Evolutionary conservation across 768 basidiomycete species (phyloP).

Genomic region (Phlebiopsis gigantea): DNA sequence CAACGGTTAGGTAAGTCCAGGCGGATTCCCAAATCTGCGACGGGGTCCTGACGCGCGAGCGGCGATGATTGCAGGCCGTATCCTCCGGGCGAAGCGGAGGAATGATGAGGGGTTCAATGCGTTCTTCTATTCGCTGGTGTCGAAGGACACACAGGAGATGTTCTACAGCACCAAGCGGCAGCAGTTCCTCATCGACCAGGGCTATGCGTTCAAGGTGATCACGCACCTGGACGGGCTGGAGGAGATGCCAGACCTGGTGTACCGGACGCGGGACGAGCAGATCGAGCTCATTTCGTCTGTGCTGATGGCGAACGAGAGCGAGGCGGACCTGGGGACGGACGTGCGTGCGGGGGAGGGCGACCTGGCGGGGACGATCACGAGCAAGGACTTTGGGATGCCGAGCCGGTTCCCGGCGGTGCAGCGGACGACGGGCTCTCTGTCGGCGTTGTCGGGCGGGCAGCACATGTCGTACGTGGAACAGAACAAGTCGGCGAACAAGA

Average conservation of each 20-base stretch:
- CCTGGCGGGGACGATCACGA: constrained; percentile 79
- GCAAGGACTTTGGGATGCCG: constrained; percentile 75
- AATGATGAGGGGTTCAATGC: constrained; percentile 99
- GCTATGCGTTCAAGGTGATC: constrained; percentile 99
- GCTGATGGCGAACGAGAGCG: constrained; percentile 84
- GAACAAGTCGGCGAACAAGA: constrained; percentile 87
- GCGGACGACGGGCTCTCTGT: constrained; percentile 76
- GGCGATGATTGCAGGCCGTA: constrained; percentile 58
- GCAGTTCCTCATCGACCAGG: constrained; percentile 97
- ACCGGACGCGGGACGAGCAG: constrained; percentile 86
- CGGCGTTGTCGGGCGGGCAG: constrained; percentile 81
- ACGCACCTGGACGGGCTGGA: constrained; percentile 94
- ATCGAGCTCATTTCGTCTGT: constrained; percentile 95
- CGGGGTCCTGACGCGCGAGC: background rate
- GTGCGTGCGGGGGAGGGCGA: constrained; percentile 81
- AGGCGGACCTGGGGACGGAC: constrained; percentile 83
- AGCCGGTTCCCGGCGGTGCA: constrained; percentile 62
- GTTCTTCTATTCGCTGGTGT: constrained; percentile 98
- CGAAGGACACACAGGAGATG: constrained; percentile 99
- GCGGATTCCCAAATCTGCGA: constrained; percentile 2
- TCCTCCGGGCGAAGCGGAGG: constrained; percentile 91
- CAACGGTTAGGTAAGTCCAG: constrained; percentile 74
- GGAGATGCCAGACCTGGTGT: constrained; percentile 81
- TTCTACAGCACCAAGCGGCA: constrained; percentile 99
- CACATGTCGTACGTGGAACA: constrained; percentile 93